These are phyloP conservation scores for Paramecium sexaurelia DNA, from an alignment of 73 alveolate genomes.

Conservation along the genomic window DNA sequence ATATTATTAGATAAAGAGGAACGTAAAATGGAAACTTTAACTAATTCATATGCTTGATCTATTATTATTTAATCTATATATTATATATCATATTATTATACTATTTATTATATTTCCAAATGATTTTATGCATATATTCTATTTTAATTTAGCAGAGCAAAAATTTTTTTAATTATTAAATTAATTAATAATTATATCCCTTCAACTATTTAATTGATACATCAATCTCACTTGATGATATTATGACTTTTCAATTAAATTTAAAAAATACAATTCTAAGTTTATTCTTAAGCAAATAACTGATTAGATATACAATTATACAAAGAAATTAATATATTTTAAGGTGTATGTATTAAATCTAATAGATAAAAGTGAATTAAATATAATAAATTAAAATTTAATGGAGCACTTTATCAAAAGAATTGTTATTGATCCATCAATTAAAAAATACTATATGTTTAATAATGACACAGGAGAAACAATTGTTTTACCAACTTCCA, in stretches of 20 bases:
- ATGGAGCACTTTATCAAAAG: background rate
- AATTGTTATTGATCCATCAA: background rate
- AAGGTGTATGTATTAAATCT: too few relatives aligned
- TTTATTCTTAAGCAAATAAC: too few relatives aligned
- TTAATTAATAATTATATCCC: too few relatives aligned
- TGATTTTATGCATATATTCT: background rate
- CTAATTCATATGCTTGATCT: conserved; percentile 39
- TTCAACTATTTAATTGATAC: too few relatives aligned
- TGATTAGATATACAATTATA: too few relatives aligned
- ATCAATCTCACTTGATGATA: too few relatives aligned
- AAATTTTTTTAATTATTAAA: too few relatives aligned
- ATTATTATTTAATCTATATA: background rate
- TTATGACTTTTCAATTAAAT: too few relatives aligned
- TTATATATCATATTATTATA: background rate
- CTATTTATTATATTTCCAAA: background rate
- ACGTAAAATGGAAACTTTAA: background rate
- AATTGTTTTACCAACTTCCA: background rate
- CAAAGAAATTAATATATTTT: too few relatives aligned
- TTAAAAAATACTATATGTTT: background rate
- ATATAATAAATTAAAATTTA: background rate
- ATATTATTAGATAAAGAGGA: conserved; percentile 33
- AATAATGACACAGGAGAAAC: conserved; percentile 31
- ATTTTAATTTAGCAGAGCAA: too few relatives aligned
- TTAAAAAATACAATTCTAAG: too few relatives aligned
- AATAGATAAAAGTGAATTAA: too few relatives aligned